Conservation (phyloP, 371 early-diverging fungal species). For the Mucor circinelloides region DNA sequence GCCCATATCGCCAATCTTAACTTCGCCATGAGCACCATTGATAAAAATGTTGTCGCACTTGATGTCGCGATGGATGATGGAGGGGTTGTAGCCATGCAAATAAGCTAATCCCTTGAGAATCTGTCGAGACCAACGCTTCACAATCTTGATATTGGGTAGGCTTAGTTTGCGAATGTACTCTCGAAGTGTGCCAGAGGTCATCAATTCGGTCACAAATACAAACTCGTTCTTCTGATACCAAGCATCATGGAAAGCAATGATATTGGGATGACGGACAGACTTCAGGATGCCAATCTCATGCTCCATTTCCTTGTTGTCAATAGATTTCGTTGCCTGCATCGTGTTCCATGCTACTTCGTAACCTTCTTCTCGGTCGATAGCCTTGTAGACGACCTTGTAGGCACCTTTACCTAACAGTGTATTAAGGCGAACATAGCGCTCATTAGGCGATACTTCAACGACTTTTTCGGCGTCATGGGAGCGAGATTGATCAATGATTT, state of each 20-base stretch:
- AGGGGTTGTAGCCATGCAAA: conserved; percentile 81
- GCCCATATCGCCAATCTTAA: conserved; percentile 95
- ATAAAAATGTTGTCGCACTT: conserved; percentile 92
- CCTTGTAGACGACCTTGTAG: conserved; percentile 92
- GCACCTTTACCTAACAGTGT: conserved; percentile 73
- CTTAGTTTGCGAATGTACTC: conserved; percentile 69
- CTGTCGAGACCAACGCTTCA: conserved; percentile 84
- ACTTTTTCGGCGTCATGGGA: conserved; percentile 66
- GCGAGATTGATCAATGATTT: conserved; percentile 42
- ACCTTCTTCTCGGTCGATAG: conserved; percentile 90
- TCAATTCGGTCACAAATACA: conserved; percentile 92
- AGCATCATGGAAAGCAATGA: conserved; percentile 84
- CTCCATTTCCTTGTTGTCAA: conserved; percentile 68
- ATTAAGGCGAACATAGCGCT: conserved; percentile 68
- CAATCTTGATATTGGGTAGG: conserved; percentile 69
- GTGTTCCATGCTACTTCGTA: conserved; percentile 95
- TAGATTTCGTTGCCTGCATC: conserved; percentile 53
- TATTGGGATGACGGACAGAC: conserved; percentile 82
- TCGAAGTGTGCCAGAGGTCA: conserved; percentile 89
- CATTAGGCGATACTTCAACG: conserved; percentile 70
- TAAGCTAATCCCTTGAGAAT: conserved; percentile 85
- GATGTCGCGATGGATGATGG: conserved; percentile 92
- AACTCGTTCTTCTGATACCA: conserved; percentile 78
- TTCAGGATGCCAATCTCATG: conserved; percentile 85
- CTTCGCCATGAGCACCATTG: conserved; percentile 89